Percentiles rank a stretch among this genome's conserved stretches.
Evolutionary conservation across 495 filamentous ascomycete species (phyloP).

Genomic region (Hypomontagnella monticulosa): DNA sequence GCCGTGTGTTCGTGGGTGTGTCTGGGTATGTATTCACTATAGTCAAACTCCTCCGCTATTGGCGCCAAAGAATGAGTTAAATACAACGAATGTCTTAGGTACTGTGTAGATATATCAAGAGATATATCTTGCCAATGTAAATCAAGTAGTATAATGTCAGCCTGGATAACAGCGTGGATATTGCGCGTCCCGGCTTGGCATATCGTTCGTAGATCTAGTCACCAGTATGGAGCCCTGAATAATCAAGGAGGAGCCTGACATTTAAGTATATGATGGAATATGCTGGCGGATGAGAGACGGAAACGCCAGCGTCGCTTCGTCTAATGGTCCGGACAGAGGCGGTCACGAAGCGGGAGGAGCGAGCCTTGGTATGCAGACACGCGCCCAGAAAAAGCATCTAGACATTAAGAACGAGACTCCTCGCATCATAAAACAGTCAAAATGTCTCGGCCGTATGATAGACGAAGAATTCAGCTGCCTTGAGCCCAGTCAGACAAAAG

Average conservation of each 20-base stretch:
- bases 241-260: background rate
- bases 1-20: background rate
- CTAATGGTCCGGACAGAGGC: background rate
- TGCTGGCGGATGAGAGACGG: background rate
- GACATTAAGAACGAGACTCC: conserved; percentile 17
- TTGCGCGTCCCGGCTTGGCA: background rate
- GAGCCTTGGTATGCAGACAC: conserved; percentile 1
- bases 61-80: background rate
- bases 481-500: conserved; percentile 10
- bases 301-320: background rate
- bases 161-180: background rate
- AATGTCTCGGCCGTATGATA: conserved; percentile 1
- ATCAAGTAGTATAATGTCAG: conserved; percentile 2
- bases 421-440: conserved; percentile 19
- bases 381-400: conserved; percentile 6
- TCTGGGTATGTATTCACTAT: background rate
- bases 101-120: background rate
- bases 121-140: background rate
- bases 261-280: conserved; percentile 3
- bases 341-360: conserved; percentile 1
- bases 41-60: background rate
- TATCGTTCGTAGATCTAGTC: conserved; percentile 4
- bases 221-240: background rate
- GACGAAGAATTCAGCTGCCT: conserved; percentile 37
- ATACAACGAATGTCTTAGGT: background rate